Base-by-base conservation (phyloP, 2,329 filamentous ascomycete species). In the Paecilomyces sp. region DNA sequence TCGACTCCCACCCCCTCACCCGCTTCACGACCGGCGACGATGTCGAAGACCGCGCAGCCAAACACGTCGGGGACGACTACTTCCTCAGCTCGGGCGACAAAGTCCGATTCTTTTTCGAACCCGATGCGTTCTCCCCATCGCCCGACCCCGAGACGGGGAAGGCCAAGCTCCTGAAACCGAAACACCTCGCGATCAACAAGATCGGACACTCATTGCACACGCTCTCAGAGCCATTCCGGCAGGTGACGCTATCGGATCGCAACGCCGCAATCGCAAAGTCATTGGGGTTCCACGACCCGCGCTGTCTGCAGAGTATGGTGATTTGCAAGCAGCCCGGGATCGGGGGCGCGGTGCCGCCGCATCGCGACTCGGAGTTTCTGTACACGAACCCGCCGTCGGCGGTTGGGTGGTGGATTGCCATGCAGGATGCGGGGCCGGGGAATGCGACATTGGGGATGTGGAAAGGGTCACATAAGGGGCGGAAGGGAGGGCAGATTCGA, bases 301-400 rank as follows among this genome's bases (percentile, higher is more conserved):
- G 88, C 22, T 82, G 88, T 4, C 80, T 99, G 57, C 94, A 99
- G 80, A 94, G 89, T 73, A 99, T 99, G 94, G 83, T 97, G 30
- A 97, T 99, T 67, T 97, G 92, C 84, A 99, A 99, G 76, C 93
- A 97, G 77, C 92, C 94, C 24, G 91, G 95, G 76, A 97, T 97
- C 57, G 94, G 94, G 30, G 93, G 90, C 24, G 89, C 90, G 1
- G 94, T 97, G 52, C 91, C 89, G 0, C 86, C 91, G 24, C 94
- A 99, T 74, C 92, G 96, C 77, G 93, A 97, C 75, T 91, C 85
- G 64, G 92, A 91, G 0, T 99, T 97, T 67, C 68, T 99, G 62
- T 97, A 96, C 74, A 97, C 94, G 1, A 80, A 92, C 65, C 89
- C 91, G 41, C 93, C 93, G 0, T 90, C 85, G 47, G 94, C 94